Base-by-base conservation (phyloP, 257 asterid genomes). In the Solanum pinnatisectum region DNA sequence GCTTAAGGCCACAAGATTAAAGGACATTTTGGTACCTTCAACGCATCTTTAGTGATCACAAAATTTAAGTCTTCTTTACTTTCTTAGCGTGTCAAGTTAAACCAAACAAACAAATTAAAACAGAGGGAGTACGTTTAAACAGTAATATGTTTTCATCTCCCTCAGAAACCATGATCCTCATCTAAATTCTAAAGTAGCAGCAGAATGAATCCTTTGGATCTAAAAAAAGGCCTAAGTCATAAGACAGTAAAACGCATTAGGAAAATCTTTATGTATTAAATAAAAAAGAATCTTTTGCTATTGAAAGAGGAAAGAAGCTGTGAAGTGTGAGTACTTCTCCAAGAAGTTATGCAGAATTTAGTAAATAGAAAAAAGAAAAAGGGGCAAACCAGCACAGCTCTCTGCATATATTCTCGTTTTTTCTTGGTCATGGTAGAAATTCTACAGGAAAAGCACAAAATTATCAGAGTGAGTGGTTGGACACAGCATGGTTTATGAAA, bases 381-480 rank as follows among this genome's bases (percentile, higher is more conserved):
- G 14, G 23, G 27, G 91, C 95, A 44, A 91, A 97, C 98, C 94
- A 85, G 91, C 76, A 94, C 70, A 37, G 91, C 98, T 88, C 89
- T 91, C 84, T 90, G 93, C 98, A 96, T 93, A 35, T 90, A 5
- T 85, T 89, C 90, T 87, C 88, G 93, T 90, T 97, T 96, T 93
- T 96, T 97, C 94, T 91, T 91, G 90, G 79, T 92, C 99, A 93
- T 93, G 87, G 35, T 86, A 89, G 96, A 93, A 81, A 93, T 86
- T 91, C 99, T 96, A 84, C 91, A 90, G 25, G 87, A 68, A 70
- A 88, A 12, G 40, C 40, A 81, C 14, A 78, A 70, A 85, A 89
- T 77, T 18, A 9, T 30, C 30, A 81, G 13, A 42, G 84, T 25
- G 10, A 81, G 68, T 30, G 68, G 42, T 30, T 81, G 85, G 85